These are phyloP conservation scores for Hysterium pulicare DNA, from an alignment of 2,329 filamentous ascomycete genomes.

Conservation along the genomic window DNA sequence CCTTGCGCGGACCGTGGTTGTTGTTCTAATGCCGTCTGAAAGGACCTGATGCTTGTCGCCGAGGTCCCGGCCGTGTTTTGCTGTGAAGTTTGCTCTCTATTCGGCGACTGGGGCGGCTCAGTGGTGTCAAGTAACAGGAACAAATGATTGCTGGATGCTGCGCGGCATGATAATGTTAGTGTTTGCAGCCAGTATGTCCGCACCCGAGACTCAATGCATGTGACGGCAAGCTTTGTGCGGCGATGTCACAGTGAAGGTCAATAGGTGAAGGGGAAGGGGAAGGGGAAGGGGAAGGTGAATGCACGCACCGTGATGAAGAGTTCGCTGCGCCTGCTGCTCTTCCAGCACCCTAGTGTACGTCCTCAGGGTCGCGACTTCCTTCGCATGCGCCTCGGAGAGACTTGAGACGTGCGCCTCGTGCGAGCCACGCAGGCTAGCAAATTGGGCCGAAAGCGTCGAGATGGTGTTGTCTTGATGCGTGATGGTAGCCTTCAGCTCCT, in stretches of 20 bases:
- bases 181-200: no score
- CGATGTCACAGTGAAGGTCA: no score
- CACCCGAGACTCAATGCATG: no score
- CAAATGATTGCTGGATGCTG: conserved; percentile 28
- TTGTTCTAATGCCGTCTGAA: conserved; percentile 21
- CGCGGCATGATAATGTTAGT: conserved; percentile 1
- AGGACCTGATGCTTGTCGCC: conserved; percentile 18
- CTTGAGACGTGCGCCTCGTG: conserved; percentile 39
- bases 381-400: conserved; percentile 37
- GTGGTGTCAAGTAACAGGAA: conserved; percentile 24
- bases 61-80: conserved; percentile 17
- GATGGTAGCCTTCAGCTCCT: conserved; percentile 28
- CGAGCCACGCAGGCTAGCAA: conserved; percentile 32
- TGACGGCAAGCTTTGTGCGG: no score
- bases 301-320: conserved; percentile 30
- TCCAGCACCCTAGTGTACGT: conserved; percentile 40
- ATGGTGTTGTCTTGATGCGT: conserved; percentile 30
- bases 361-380: conserved; percentile 38
- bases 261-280: conserved; percentile 2
- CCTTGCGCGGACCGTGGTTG: conserved; percentile 22
- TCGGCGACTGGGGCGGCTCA: conserved; percentile 19
- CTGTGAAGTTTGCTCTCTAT: conserved; percentile 11
- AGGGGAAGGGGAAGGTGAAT: conserved; percentile 1
- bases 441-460: conserved; percentile 32
- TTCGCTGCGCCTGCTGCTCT: conserved; percentile 25